A percentile compares a stretch with the other conserved stretches of the same genome.
Conservation (phyloP, 2,329 filamentous ascomycete species). For the Diaporthe ilicicola region DNA sequence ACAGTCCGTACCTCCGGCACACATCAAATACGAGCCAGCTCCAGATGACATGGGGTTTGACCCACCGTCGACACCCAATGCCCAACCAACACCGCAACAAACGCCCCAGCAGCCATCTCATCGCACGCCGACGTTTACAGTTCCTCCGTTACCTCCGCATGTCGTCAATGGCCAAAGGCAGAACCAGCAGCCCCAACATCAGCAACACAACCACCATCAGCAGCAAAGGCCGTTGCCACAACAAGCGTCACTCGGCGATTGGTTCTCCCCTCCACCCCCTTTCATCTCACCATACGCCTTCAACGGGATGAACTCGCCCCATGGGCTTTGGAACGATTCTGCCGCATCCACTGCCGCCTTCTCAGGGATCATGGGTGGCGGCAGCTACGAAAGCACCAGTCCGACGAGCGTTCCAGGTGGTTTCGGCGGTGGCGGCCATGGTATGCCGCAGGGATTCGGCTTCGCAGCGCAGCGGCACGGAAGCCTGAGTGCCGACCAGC, state of each 20-base stretch:
- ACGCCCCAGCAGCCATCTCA: conserved; percentile 36
- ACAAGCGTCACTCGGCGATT: conserved; percentile 51
- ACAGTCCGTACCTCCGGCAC: conserved; percentile 28
- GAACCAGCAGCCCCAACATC: conserved; percentile 30
- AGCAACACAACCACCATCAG: conserved; percentile 40
- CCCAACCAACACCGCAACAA: conserved; percentile 34
- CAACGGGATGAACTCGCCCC: conserved; percentile 46
- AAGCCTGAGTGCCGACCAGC: conserved; percentile 80
- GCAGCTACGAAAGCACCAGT: conserved; percentile 28
- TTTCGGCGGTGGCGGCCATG: conserved; percentile 37
- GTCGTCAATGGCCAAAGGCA: conserved; percentile 30
- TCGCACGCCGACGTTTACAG: conserved; percentile 47
- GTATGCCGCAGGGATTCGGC: conserved; percentile 35
- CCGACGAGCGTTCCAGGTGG: conserved; percentile 35
- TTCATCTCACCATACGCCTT: conserved; percentile 64
- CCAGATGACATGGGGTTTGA: conserved; percentile 33
- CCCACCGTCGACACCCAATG: conserved; percentile 30
- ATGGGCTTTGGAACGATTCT: conserved; percentile 51
- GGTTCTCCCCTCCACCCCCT: conserved; percentile 62
- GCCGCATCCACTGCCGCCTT: conserved; percentile 38
- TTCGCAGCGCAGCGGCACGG: conserved; percentile 65
- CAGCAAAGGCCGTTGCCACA: conserved; percentile 55
- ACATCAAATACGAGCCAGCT: conserved; percentile 38
- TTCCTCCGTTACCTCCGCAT: conserved; percentile 50
- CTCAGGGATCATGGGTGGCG: conserved; percentile 36